Base-by-base conservation (phyloP, 2,329 filamentous ascomycete genomes). In the Aphanoascus verrucosus region DNA sequence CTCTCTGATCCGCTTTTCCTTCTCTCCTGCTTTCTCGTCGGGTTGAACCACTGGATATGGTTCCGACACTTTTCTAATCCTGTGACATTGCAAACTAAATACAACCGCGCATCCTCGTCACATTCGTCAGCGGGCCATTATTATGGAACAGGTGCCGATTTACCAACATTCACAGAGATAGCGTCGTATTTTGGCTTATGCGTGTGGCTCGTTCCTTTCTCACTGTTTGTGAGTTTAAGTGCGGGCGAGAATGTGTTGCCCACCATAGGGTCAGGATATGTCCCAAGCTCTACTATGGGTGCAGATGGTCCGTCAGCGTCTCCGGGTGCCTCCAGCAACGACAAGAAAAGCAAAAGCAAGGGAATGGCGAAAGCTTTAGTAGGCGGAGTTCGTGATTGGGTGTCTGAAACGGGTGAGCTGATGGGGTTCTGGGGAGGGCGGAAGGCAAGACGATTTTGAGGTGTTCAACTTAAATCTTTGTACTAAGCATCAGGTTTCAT, bases 171-270 rank as follows among this genome's bases (percentile, higher is more conserved):
- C 68, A 90, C 88, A 15, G 88, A 97, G 72, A 93, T 97, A 43
- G 89, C 93, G 0, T 91, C 88, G 0, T 98, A 93, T 71, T 98
- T 98, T 65, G 93, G 93, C 0, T 75, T 98, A 1, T 95, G 90
- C 63, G 90, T 98, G 0, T 98, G 93, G 93, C 77, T 98, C 1
- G 87, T 97, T 0, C 93, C 93, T 0, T 98, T 98, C 66, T 83
- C 90, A 14, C 77, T 98, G 12, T 98, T 98, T 65, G 91, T 98
- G 49, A 94, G 87, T 63, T 72, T 98, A 41, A 94, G 88, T 15
- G 93, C 93, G 0, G 88, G 89, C 52, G 93, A 98, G 65, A 97
- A 97, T 65, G 88, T 97, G 2, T 73, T 98, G 49, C 93, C 93
- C 0, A 94, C 84, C 6, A 96, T 96, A 79, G 88, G 88, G 11